These are phyloP conservation scores for Trebouxia sp. DNA, from an alignment of 139 green algal genomes.

Conservation along the genomic window DNA sequence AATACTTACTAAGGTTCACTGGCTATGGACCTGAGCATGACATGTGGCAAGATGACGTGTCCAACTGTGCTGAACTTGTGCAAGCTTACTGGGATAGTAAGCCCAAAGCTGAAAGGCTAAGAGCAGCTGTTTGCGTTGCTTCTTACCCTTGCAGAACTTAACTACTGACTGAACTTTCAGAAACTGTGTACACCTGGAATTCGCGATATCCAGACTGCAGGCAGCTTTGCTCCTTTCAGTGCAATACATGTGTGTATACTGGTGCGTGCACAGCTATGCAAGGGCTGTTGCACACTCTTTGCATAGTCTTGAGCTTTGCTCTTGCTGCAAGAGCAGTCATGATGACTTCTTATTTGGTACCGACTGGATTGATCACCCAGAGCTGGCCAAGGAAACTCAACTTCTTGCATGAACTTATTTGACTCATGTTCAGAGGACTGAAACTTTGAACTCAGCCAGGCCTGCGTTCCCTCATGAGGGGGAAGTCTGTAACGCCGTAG, in stretches of 20 bases:
- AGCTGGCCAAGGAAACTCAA: too few relatives aligned
- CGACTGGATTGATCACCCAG: constrained; percentile 3
- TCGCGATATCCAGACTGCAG: background rate
- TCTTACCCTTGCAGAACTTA: too few relatives aligned
- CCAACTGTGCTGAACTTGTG: background rate
- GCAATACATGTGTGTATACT: background rate
- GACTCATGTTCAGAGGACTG: background rate
- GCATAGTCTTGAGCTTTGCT: background rate
- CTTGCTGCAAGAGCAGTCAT: background rate
- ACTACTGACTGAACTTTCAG: background rate
- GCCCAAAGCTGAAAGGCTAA: too few relatives aligned
- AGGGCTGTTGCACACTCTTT: background rate
- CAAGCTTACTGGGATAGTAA: background rate
- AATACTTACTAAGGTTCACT: background rate
- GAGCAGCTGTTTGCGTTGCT: too few relatives aligned
- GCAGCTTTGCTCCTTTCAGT: background rate
- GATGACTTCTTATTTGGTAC: background rate
- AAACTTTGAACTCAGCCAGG: background rate
- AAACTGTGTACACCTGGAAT: background rate
- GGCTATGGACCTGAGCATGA: constrained; percentile 6
- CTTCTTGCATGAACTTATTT: background rate
- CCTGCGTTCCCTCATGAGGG: background rate
- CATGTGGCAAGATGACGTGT: background rate
- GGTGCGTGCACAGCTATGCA: background rate
- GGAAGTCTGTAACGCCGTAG: background rate